Evolutionary conservation across 768 basidiomycete genomes (phyloP).

Genomic region (Boletus insuetus): DNA sequence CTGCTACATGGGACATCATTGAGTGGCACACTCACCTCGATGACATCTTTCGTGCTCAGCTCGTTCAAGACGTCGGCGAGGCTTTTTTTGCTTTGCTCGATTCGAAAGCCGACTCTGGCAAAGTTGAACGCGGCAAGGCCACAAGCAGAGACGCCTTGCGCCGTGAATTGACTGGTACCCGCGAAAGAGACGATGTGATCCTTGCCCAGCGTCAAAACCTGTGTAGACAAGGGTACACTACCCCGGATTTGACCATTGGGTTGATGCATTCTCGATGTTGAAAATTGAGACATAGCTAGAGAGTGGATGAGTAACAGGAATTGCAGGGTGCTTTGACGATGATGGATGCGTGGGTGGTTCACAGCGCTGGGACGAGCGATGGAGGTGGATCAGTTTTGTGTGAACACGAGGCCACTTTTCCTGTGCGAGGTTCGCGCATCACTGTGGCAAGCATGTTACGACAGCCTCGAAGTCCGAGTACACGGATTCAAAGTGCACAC

Average conservation of each 20-base stretch:
- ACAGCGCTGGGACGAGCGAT: too few species aligned
- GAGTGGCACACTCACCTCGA: constrained; percentile 23
- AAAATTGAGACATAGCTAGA: constrained; percentile 5
- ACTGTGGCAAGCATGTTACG: too few species aligned
- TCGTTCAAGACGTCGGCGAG: constrained; percentile 18
- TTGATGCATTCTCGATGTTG: background rate
- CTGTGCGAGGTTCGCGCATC: background rate
- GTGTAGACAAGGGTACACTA: background rate
- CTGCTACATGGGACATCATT: too few species aligned
- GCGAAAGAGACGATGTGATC: constrained; percentile 43
- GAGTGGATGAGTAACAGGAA: too few species aligned
- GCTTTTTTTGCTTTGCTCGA: constrained; percentile 9
- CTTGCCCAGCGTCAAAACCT: constrained; percentile 26
- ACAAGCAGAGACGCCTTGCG: constrained; percentile 48
- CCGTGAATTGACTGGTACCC: constrained; percentile 59
- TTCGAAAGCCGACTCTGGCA: constrained; percentile 47
- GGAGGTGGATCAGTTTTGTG: too few species aligned
- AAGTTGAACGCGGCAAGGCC: constrained; percentile 69
- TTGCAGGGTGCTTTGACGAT: too few species aligned
- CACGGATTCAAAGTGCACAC: too few species aligned
- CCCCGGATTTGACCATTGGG: background rate
- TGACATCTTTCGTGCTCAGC: constrained; percentile 20
- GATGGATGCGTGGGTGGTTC: too few species aligned
- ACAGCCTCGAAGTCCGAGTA: too few species aligned
- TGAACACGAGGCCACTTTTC: background rate